Evolutionary conservation across 163 green algal species (phyloP).

Genomic region (Dunaliella salina): DNA sequence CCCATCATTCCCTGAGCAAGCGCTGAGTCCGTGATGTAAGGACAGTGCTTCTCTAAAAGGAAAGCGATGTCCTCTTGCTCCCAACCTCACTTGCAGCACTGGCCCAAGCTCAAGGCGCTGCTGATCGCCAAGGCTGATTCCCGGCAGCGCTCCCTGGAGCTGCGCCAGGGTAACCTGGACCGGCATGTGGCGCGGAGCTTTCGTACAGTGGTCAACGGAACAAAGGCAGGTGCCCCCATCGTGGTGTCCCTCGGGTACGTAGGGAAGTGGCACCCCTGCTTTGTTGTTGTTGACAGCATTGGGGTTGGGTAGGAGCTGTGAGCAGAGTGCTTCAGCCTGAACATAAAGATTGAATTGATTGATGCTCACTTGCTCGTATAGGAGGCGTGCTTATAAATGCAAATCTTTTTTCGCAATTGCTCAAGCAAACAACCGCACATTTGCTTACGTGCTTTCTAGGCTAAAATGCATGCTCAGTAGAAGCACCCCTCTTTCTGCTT

Average conservation of each 20-base stretch:
- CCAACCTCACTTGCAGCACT: not conserved
- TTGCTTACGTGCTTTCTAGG: not conserved
- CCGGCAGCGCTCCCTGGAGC: constrained; percentile 1
- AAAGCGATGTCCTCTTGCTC: not conserved
- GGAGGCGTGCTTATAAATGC: too few species aligned
- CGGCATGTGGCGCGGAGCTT: not conserved
- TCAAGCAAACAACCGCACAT: not conserved
- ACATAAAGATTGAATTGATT: too few species aligned
- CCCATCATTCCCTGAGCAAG: not conserved
- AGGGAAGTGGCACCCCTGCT: too few species aligned
- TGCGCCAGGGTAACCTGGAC: constrained; percentile 6
- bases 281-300: too few species aligned
- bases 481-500: not conserved
- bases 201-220: not conserved
- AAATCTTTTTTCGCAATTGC: too few species aligned
- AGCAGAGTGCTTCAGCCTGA: too few species aligned
- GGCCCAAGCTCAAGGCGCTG: not conserved
- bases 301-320: too few species aligned
- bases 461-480: not conserved
- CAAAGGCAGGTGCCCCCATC: not conserved
- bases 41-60: not conserved
- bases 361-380: too few species aligned
- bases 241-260: not conserved
- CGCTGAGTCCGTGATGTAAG: not conserved
- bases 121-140: constrained; percentile 12